These are phyloP conservation scores for Phialophora macrospora DNA, from an alignment of 2,329 filamentous ascomycete species.

Conservation along the genomic window DNA sequence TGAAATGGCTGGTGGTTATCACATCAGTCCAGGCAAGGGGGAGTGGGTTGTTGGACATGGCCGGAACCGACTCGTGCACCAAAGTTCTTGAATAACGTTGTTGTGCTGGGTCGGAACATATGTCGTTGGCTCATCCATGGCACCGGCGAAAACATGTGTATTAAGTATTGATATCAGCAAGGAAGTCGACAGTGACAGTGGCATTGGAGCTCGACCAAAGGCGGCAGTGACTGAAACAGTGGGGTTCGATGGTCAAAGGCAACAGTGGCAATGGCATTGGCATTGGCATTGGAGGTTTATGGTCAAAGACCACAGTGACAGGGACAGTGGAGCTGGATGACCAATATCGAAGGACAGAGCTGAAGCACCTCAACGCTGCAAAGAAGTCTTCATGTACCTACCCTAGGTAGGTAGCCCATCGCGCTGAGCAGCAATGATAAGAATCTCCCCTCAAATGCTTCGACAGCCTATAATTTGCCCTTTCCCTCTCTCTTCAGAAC, in stretches of 20 bases:
- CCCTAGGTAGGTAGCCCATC: neutral
- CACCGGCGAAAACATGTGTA: neutral
- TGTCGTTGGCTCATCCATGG: neutral
- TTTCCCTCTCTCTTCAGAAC: conserved; percentile 34
- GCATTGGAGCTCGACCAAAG: neutral
- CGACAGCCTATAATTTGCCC: conserved; percentile 27
- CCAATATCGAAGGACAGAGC: neutral
- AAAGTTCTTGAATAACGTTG: neutral
- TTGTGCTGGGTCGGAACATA: neutral
- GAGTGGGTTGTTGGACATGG: neutral
- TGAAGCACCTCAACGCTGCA: neutral
- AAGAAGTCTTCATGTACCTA: neutral
- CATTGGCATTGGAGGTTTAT: neutral
- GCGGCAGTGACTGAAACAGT: neutral
- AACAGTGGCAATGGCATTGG: neutral
- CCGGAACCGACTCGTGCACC: neutral
- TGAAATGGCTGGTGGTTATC: neutral
- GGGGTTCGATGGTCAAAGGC: neutral
- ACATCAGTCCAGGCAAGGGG: neutral
- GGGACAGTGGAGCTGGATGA: neutral
- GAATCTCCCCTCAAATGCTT: neutral
- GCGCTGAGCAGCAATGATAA: neutral
- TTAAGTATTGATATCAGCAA: neutral
- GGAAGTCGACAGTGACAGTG: neutral
- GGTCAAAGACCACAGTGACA: neutral